A percentile compares a stretch with the other conserved stretches of the same genome.
These are phyloP conservation scores for Gymnopus androsaceus DNA, from an alignment of 1,284 basidiomycete species.

Conservation along the genomic window DNA sequence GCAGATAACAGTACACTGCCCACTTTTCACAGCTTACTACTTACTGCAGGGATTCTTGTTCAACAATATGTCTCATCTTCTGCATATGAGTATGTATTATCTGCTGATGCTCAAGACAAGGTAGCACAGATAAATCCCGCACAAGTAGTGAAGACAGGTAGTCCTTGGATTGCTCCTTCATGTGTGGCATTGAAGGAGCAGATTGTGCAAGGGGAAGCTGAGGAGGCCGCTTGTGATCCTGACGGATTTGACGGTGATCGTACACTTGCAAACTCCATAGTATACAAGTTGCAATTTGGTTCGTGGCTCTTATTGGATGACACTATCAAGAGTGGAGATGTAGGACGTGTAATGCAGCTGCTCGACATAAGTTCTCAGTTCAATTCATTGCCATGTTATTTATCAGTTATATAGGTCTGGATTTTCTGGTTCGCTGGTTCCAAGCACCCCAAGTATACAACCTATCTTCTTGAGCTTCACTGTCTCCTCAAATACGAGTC, in stretches of 20 bases:
- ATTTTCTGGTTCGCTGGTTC: conserved; percentile 1
- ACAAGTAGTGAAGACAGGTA: not conserved
- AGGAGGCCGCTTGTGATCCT: not conserved
- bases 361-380: not conserved
- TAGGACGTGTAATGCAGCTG: not conserved
- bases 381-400: not conserved
- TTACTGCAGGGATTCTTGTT: not conserved
- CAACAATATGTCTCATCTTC: not conserved
- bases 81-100: not conserved
- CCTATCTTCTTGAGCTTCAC: conserved; percentile 7
- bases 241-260: not conserved
- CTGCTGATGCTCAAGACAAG: not conserved
- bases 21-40: not conserved
- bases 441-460: not conserved
- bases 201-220: not conserved
- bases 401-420: not conserved
- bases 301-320: not conserved
- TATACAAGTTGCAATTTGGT: conserved; percentile 3
- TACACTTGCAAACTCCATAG: not conserved
- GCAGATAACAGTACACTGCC: not conserved
- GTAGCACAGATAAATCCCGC: not conserved
- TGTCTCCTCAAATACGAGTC: conserved; percentile 2
- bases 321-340: conserved; percentile 1
- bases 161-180: not conserved
- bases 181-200: not conserved